Percentiles rank a stretch among this genome's conserved stretches.
Conservation (phyloP, 2,329 filamentous ascomycete species). For the Colletotrichum viniferum region DNA sequence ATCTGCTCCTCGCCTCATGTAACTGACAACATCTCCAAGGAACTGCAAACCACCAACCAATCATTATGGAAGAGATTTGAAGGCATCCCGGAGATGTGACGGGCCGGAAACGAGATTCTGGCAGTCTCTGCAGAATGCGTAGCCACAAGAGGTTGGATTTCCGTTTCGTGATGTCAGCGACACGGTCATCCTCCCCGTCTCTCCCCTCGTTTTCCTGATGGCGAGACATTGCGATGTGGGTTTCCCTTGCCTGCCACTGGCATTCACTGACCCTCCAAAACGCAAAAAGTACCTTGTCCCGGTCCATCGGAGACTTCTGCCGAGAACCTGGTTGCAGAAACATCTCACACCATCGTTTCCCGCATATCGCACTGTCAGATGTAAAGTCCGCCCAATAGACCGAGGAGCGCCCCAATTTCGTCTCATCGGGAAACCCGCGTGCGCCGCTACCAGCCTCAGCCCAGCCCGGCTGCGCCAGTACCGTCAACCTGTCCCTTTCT, state of each 20-base stretch:
- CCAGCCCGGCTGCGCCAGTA: slow-evolving; percentile 4
- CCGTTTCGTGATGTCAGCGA: slow-evolving; percentile 6
- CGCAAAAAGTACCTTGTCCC: background rate
- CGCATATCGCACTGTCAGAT: background rate
- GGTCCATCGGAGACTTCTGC: background rate
- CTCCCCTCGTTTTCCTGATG: background rate
- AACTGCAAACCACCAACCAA: background rate
- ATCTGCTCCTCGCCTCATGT: background rate
- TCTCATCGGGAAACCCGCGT: background rate
- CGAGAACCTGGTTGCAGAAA: background rate
- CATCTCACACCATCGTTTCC: background rate
- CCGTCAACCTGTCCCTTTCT: background rate
- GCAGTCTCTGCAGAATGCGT: background rate
- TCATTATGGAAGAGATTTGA: background rate
- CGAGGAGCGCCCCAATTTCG: background rate
- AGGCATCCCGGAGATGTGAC: background rate
- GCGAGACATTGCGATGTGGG: background rate
- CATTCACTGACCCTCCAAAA: background rate
- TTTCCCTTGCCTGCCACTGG: background rate
- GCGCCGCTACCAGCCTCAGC: background rate
- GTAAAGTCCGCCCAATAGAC: background rate
- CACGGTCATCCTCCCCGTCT: background rate
- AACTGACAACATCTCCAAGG: background rate
- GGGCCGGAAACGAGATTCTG: background rate
- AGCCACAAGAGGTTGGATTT: background rate